phyloP scores from a whole-genome alignment of 352 stramenopile genomes.

The Phytophthora fragariaefolia region DNA sequence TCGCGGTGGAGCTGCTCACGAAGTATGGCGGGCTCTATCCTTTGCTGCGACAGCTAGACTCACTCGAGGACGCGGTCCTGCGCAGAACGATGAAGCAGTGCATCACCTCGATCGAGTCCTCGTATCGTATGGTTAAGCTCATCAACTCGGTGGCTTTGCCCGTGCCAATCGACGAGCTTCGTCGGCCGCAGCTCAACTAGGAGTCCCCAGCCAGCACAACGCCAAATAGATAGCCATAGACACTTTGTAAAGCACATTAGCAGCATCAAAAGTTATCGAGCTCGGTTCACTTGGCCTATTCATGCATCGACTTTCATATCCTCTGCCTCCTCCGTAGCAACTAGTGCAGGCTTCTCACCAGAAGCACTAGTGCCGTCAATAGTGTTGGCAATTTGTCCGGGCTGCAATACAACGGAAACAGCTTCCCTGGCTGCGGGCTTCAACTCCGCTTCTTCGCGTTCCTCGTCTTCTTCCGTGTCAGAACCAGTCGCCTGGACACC shows the following conservation, averaged over 20 bases:
- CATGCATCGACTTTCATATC: constrained; percentile 38
- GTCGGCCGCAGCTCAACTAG: constrained; percentile 42
- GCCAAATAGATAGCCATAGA: constrained; percentile 14
- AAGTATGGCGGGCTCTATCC: constrained; percentile 62
- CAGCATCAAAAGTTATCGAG: constrained; percentile 31
- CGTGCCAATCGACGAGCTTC: constrained; percentile 53
- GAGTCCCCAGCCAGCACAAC: not conserved
- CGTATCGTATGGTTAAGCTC: constrained; percentile 80
- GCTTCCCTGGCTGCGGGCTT: constrained; percentile 16
- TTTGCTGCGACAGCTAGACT: constrained; percentile 71
- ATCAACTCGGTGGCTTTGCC: constrained; percentile 58
- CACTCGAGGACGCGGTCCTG: constrained; percentile 55
- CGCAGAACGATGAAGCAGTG: constrained; percentile 70
- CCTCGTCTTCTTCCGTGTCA: constrained; percentile 52
- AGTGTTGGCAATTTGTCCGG: constrained; percentile 29
- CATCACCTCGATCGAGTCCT: constrained; percentile 81
- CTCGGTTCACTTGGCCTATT: constrained; percentile 28
- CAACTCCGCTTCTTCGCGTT: constrained; percentile 26
- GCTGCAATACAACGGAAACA: constrained; percentile 13
- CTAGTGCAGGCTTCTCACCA: constrained; percentile 12
- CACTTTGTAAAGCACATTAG: constrained; percentile 36
- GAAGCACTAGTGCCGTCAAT: constrained; percentile 8
- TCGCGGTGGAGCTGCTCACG: constrained; percentile 68
- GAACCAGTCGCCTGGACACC: constrained; percentile 37
- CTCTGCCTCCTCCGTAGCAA: constrained; percentile 41